Conservation (phyloP, 768 basidiomycete species). For the Pleurotus giganteus region DNA sequence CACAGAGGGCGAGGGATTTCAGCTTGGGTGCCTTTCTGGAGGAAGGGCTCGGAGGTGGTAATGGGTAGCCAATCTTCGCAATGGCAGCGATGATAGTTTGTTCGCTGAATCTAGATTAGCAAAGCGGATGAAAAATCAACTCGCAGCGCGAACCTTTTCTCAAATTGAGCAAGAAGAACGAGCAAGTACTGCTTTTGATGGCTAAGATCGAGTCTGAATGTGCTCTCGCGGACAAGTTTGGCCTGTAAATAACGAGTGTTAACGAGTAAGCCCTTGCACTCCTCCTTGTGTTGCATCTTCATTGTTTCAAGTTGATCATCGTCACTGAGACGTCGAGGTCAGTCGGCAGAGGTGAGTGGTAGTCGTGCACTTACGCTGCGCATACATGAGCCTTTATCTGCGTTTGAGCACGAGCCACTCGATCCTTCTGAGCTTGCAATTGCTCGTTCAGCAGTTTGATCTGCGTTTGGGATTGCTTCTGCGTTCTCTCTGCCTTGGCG, state of each 20-base stretch:
- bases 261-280: constrained; percentile 87
- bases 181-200: constrained; percentile 91
- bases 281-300: constrained; percentile 71
- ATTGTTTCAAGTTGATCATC: constrained; percentile 50
- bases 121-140: constrained; percentile 6
- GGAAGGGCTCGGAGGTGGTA: constrained; percentile 30
- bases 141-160: constrained; percentile 58
- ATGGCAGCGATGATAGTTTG: constrained; percentile 73
- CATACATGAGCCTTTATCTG: constrained; percentile 58
- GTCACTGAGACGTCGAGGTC: constrained; percentile 38
- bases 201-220: constrained; percentile 69
- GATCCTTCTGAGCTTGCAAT: constrained; percentile 52
- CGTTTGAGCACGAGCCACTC: constrained; percentile 44
- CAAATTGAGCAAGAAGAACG: constrained; percentile 64
- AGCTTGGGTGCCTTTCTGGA: constrained; percentile 46
- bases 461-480: constrained; percentile 67
- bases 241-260: constrained; percentile 93
- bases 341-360: neutral
- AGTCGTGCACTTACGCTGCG: constrained; percentile 43
- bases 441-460: constrained; percentile 67
- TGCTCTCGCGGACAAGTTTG: constrained; percentile 83
- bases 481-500: constrained; percentile 54
- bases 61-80: constrained; percentile 70
- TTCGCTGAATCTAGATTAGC: constrained; percentile 43
- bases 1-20: constrained; percentile 51